These are phyloP conservation scores for Penicillium pulvis DNA, from an alignment of 495 filamentous ascomycete species.

Conservation along the genomic window DNA sequence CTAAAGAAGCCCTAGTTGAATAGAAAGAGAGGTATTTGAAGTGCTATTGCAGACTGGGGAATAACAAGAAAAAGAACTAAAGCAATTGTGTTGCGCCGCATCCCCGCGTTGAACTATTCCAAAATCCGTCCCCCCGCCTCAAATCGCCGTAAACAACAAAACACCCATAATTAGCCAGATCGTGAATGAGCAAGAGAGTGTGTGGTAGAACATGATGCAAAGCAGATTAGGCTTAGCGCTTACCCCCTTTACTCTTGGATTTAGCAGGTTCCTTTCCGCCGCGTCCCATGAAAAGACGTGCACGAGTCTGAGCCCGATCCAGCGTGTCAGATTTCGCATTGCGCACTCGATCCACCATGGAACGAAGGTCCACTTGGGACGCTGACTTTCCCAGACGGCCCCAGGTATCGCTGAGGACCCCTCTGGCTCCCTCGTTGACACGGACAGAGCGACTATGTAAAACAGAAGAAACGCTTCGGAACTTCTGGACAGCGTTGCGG, in stretches of 20 bases:
- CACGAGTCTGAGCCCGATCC: constrained; percentile 42
- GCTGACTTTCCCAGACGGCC: constrained; percentile 30
- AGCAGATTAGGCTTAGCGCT: background rate
- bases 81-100: constrained; percentile 24
- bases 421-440: constrained; percentile 34
- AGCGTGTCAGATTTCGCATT: constrained; percentile 36
- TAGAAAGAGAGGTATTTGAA: background rate
- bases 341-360: constrained; percentile 37
- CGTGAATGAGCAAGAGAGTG: constrained; percentile 7
- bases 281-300: constrained; percentile 34
- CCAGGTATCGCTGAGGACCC: constrained; percentile 35
- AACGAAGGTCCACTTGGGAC: constrained; percentile 27
- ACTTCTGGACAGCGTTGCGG: constrained; percentile 38
- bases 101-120: constrained; percentile 14
- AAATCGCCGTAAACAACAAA: constrained; percentile 32
- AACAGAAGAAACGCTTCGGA: constrained; percentile 34
- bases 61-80: constrained; percentile 10
- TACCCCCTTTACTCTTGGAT: constrained; percentile 1
- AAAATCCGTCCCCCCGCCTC: constrained; percentile 14
- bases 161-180: constrained; percentile 9
- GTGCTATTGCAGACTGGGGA: constrained; percentile 13
- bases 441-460: constrained; percentile 33
- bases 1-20: background rate
- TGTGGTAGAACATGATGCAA: constrained; percentile 9
- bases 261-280: constrained; percentile 16